A percentile compares a stretch with the other conserved stretches of the same genome.
These are phyloP conservation scores for Podospora pseudocomata DNA, from an alignment of 495 filamentous ascomycete species.

Conservation along the genomic window DNA sequence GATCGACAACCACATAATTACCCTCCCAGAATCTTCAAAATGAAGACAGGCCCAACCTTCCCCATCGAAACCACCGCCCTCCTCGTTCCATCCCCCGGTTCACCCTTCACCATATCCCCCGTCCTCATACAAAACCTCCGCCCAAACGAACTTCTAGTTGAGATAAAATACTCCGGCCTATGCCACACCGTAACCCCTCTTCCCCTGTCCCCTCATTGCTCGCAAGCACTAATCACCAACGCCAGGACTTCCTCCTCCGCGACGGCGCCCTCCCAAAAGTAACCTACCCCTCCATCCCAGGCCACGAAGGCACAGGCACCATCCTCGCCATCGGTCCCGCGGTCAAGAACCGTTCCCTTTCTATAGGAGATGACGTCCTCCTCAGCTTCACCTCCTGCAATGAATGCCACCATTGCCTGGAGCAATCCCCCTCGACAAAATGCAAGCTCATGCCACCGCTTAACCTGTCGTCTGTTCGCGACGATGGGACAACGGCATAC, in stretches of 20 bases:
- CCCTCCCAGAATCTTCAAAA: background rate
- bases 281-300: constrained; percentile 42
- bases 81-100: constrained; percentile 18
- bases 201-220: background rate
- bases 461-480: constrained; percentile 35
- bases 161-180: constrained; percentile 40
- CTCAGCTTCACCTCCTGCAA: constrained; percentile 37
- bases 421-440: constrained; percentile 23
- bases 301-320: constrained; percentile 53
- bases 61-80: constrained; percentile 24
- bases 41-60: constrained; percentile 5
- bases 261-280: constrained; percentile 33
- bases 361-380: constrained; percentile 46
- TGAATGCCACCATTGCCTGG: constrained; percentile 31
- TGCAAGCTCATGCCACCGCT: constrained; percentile 27
- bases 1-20: too few relatives aligned
- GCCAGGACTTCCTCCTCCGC: constrained; percentile 33
- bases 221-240: background rate
- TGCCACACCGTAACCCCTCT: constrained; percentile 36
- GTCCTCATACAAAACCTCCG: constrained; percentile 29
- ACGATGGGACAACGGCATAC: constrained; percentile 12
- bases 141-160: constrained; percentile 37
- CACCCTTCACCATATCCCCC: constrained; percentile 23
- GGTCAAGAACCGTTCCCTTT: constrained; percentile 37
- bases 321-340: constrained; percentile 43